Conservation (phyloP, 139 green algal species). For the Auxenochlorella protothecoides region DNA sequence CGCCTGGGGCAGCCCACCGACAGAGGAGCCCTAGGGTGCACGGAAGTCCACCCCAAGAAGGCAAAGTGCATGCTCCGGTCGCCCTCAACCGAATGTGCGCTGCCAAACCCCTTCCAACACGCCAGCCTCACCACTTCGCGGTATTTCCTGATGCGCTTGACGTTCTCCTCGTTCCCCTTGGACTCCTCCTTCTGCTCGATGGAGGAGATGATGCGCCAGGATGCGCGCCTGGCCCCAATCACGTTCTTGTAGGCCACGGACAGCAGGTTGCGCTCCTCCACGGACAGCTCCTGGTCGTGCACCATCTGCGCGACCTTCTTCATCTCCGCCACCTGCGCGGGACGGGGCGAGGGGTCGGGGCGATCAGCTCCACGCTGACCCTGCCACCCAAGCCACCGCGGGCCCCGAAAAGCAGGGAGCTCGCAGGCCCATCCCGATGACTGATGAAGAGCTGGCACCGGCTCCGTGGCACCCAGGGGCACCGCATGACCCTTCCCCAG, state of each 20-base stretch:
- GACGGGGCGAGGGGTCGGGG: too few species aligned
- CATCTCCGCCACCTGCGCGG: constrained; percentile 77
- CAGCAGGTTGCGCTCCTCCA: constrained; percentile 98
- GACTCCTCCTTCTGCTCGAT: constrained; percentile 99
- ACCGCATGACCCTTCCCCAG: too few species aligned
- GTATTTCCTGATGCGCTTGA: constrained; percentile 90
- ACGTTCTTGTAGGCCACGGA: constrained; percentile 99
- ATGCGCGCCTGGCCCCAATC: constrained; percentile 87
- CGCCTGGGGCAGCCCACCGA: too few species aligned
- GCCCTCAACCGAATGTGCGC: not conserved
- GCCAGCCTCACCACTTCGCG: constrained; percentile 46
- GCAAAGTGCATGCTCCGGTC: not conserved
- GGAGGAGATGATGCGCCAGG: constrained; percentile 94
- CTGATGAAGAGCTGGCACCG: too few species aligned
- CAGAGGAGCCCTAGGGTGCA: too few species aligned
- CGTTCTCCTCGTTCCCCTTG: constrained; percentile 94
- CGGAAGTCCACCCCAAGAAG: too few species aligned
- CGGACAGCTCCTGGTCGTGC: constrained; percentile 85
- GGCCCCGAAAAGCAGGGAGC: not conserved
- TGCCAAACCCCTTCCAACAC: not conserved
- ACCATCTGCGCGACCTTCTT: constrained; percentile 87
- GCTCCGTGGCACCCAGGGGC: too few species aligned
- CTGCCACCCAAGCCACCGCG: not conserved
- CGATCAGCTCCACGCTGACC: not conserved
- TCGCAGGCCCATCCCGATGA: not conserved